Evolutionary conservation across 2,329 filamentous ascomycete genomes (phyloP).

Genomic region (Laburnicola sp.): DNA sequence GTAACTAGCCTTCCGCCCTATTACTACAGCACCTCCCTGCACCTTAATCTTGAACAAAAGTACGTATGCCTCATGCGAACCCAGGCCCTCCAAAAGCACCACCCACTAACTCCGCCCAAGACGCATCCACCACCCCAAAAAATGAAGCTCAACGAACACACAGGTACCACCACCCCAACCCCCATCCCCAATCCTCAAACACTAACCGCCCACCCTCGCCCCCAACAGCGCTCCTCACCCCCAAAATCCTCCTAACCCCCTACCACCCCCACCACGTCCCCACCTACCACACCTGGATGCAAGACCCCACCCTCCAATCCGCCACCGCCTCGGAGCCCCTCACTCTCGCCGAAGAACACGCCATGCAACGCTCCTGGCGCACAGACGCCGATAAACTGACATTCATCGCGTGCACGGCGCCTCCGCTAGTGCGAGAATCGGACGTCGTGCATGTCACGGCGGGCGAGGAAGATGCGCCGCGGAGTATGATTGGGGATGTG

Average conservation of each 20-base stretch:
- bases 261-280: slow-evolving; percentile 81
- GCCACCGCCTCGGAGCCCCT: slow-evolving; percentile 88
- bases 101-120: background rate
- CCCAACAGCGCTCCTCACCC: slow-evolving; percentile 71
- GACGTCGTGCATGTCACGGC: slow-evolving; percentile 4
- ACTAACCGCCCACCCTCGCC: too few relatives aligned
- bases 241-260: slow-evolving; percentile 74
- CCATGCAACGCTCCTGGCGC: slow-evolving; percentile 89
- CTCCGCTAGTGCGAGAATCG: background rate
- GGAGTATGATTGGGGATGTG: slow-evolving; percentile 54
- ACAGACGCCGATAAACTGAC: slow-evolving; percentile 83
- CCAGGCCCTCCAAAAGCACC: background rate
- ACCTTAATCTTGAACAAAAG: too few relatives aligned
- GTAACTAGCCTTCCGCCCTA: too few relatives aligned
- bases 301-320: slow-evolving; percentile 76
- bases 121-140: background rate
- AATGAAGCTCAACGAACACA: slow-evolving; percentile 50
- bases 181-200: too few relatives aligned
- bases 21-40: too few relatives aligned
- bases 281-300: slow-evolving; percentile 90
- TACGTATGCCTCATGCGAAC: too few relatives aligned
- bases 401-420: slow-evolving; percentile 71
- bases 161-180: too few relatives aligned
- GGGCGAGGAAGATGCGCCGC: slow-evolving; percentile 56
- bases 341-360: slow-evolving; percentile 77